Conservation (phyloP, 2,329 filamentous ascomycete species). For the Phaeosphaeriaceae sp. region DNA sequence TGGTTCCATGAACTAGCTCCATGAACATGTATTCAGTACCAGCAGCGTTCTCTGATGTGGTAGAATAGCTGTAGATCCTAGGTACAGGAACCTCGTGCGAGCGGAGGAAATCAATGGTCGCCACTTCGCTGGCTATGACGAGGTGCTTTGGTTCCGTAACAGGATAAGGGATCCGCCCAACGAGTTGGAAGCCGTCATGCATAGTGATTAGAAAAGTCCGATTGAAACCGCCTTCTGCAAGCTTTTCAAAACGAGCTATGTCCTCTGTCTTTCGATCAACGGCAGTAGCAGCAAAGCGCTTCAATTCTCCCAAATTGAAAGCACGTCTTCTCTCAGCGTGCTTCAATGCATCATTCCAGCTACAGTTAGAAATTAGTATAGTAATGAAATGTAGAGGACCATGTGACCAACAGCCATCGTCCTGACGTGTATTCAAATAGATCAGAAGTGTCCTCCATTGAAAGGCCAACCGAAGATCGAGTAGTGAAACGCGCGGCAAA, state of each 20-base stretch:
- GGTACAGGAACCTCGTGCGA: slow-evolving; percentile 47
- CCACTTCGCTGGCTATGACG: slow-evolving; percentile 49
- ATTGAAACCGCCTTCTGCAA: slow-evolving; percentile 37
- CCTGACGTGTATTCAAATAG: slow-evolving; percentile 34
- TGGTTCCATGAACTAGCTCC: slow-evolving; percentile 44
- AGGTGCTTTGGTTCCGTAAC: slow-evolving; percentile 30
- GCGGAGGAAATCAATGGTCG: slow-evolving; percentile 46
- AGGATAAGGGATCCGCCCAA: slow-evolving; percentile 35
- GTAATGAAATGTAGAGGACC: slow-evolving; percentile 4
- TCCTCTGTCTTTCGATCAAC: slow-evolving; percentile 28
- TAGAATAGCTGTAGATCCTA: slow-evolving; percentile 45
- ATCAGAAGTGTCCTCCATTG: slow-evolving; percentile 15
- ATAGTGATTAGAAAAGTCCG: slow-evolving; percentile 33
- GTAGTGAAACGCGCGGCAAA: slow-evolving; percentile 10
- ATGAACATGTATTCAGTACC: slow-evolving; percentile 52
- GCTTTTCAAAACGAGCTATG: slow-evolving; percentile 30
- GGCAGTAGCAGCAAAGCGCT: slow-evolving; percentile 36
- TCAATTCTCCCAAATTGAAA: slow-evolving; percentile 31
- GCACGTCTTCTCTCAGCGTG: slow-evolving; percentile 25
- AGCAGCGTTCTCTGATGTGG: slow-evolving; percentile 46
- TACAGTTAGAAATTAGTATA: slow-evolving; percentile 20
- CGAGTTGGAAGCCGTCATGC: slow-evolving; percentile 33
- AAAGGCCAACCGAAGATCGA: slow-evolving; percentile 9
- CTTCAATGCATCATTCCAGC: slow-evolving; percentile 28
- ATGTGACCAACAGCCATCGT: slow-evolving; percentile 29